These are phyloP conservation scores for Suillus brevipes DNA, from an alignment of 768 basidiomycete species.

Conservation along the genomic window DNA sequence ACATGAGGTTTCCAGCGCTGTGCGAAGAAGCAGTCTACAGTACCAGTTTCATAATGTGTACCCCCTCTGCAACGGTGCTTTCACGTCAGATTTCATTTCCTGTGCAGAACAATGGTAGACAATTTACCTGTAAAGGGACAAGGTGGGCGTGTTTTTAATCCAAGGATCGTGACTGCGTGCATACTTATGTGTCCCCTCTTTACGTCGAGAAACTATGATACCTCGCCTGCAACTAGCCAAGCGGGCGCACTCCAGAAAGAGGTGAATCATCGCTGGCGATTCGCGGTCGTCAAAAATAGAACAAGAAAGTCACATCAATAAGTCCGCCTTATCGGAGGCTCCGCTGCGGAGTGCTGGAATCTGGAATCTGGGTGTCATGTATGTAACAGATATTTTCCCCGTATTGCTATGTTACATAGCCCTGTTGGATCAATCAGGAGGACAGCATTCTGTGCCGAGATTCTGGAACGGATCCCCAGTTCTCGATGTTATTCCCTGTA, in stretches of 20 bases:
- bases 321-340: not conserved
- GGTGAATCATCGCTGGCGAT: not conserved
- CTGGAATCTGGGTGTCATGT: not conserved
- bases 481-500: not conserved
- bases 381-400: not conserved
- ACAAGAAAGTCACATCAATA: not conserved
- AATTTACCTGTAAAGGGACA: not conserved
- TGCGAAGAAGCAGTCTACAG: constrained; percentile 1
- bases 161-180: no score
- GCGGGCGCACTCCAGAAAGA: no score
- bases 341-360: not conserved
- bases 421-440: not conserved
- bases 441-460: not conserved
- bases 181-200: not conserved
- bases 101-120: not conserved
- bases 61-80: not conserved
- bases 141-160: not conserved
- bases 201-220: not conserved
- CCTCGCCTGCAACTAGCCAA: not conserved
- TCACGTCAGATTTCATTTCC: not conserved
- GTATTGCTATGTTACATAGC: not conserved
- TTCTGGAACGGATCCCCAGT: not conserved
- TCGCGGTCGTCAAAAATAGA: not conserved
- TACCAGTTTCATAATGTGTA: not conserved
- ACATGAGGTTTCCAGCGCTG: not conserved